Base-by-base conservation (phyloP, 2,329 filamentous ascomycete genomes). In the Alternaria gansuensis region DNA sequence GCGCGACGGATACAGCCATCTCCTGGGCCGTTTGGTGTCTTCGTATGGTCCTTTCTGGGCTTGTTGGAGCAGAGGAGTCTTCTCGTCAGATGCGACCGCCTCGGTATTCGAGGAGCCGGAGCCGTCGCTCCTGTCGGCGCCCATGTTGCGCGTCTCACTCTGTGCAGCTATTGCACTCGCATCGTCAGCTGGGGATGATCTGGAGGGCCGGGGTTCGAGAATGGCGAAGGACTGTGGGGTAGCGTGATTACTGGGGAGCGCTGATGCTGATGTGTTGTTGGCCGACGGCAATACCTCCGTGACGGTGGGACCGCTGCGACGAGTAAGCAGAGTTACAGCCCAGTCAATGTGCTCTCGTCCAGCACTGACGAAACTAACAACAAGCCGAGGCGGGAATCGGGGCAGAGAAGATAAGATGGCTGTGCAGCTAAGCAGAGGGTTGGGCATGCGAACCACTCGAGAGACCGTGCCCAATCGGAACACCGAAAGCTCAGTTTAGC, bases 41-140 rank as follows among this genome's bases (percentile, higher is more conserved):
- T 71, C 64, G 55, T 68, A 74, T n/a, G 67, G 65, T 13, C 71
- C 70, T 11, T 71, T 43, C 10, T 61, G 34, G 14, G 70, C 57
- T 31, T 73, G 64, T 48, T 67, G 79, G 64, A 93, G 78, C 56
- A 96, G 80, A 44, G 90, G 88, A 17, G 89, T 87, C 71, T 88
- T 88, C 78, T 97, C 92, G 72, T 88, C 81, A 67, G 77, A 74
- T 62, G 72, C 59, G 56, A 70, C 63, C 51, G 69, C 68, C 59
- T 75, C 70, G 49, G 69, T 69, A 40, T 64, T 60, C 45, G 70
- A 62, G 61, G 63, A 66, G 57, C 60, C 61, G 45, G 65, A 54
- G 53, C 56, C 54, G 41, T 66, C 59, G 41, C 56, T 54, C 58
- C 64, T 66, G 62, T 53, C 55, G 44, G 67, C 63, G 51, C 66